A percentile compares a stretch with the other conserved stretches of the same genome.
phyloP scores from a whole-genome alignment of 495 filamentous ascomycete genomes.

The Symbiotaphrina buchneri region DNA sequence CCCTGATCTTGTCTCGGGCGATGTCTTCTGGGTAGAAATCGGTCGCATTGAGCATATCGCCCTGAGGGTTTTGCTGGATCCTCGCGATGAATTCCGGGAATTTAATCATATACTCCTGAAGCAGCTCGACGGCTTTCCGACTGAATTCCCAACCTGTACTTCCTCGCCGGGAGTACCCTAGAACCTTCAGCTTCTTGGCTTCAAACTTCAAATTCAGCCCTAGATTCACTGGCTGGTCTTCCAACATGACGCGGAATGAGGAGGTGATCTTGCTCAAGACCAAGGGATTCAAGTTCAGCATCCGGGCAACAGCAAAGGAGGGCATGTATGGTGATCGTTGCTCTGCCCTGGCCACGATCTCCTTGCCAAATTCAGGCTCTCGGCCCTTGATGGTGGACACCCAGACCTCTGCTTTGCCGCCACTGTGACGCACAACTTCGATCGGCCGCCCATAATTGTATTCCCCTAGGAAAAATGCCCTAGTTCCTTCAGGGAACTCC shows the following conservation, averaged over 20 bases:
- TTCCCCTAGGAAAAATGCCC: conserved; percentile 91
- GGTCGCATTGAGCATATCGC: conserved; percentile 52
- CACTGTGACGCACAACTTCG: conserved; percentile 51
- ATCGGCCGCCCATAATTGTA: conserved; percentile 81
- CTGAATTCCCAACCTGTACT: conserved; percentile 89
- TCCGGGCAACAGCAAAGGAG: conserved; percentile 65
- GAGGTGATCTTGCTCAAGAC: conserved; percentile 91
- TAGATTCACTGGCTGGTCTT: conserved; percentile 61
- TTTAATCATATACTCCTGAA: conserved; percentile 71
- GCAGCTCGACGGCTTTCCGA: conserved; percentile 53
- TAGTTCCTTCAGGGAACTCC: conserved; percentile 65
- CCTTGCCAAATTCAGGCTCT: conserved; percentile 61
- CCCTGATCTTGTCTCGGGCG: conserved; percentile 55
- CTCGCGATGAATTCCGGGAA: conserved; percentile 91
- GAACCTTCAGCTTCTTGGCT: conserved; percentile 79
- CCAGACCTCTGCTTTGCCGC: conserved; percentile 54
- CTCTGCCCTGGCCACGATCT: conserved; percentile 45
- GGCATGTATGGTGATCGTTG: conserved; percentile 52
- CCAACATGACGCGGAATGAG: conserved; percentile 62
- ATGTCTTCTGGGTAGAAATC: conserved; percentile 62
- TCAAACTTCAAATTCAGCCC: conserved; percentile 96
- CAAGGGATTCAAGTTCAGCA: conserved; percentile 60
- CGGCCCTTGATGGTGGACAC: conserved; percentile 40
- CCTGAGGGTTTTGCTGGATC: conserved; percentile 53
- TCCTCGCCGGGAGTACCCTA: conserved; percentile 79